These are phyloP conservation scores for Camptophora hylomeconis DNA, from an alignment of 2,329 filamentous ascomycete species.

Conservation along the genomic window DNA sequence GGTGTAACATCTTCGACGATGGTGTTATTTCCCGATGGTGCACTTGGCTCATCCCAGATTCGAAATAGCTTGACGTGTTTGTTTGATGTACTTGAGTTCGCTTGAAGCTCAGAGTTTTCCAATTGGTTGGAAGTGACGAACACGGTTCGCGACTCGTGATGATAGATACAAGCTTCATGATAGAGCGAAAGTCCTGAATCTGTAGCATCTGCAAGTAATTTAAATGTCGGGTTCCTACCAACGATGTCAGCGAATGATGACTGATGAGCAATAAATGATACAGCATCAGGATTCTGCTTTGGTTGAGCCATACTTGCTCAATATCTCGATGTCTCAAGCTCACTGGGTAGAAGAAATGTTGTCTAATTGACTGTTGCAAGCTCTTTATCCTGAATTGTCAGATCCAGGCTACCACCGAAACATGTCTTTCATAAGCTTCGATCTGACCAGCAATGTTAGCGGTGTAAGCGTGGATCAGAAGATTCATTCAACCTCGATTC, in stretches of 20 bases:
- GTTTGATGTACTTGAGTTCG: constrained; percentile 2
- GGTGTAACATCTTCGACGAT: constrained; percentile 3
- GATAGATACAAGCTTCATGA: constrained; percentile 12
- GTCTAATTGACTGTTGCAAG: no score
- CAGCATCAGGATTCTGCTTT: constrained; percentile 1
- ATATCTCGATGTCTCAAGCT: no score
- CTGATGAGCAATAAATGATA: constrained; percentile 2
- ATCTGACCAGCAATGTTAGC: no score
- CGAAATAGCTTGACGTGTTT: constrained; percentile 9
- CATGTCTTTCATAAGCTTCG: no score
- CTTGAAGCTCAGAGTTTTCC: background rate
- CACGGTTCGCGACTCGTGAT: constrained; percentile 4
- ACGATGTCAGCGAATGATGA: constrained; percentile 1
- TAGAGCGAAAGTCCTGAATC: constrained; percentile 2
- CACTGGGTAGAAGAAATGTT: no score
- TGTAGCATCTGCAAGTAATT: background rate
- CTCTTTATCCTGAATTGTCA: no score
- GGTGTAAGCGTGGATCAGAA: no score
- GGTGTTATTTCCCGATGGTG: background rate
- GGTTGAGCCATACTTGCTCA: no score
- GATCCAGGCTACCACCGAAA: no score
- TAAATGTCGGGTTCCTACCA: background rate
- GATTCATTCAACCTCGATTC: no score
- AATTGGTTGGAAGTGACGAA: constrained; percentile 12
- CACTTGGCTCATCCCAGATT: constrained; percentile 4